Conservation (phyloP, 1,284 basidiomycete species). For the Rhodotorula sp. region DNA sequence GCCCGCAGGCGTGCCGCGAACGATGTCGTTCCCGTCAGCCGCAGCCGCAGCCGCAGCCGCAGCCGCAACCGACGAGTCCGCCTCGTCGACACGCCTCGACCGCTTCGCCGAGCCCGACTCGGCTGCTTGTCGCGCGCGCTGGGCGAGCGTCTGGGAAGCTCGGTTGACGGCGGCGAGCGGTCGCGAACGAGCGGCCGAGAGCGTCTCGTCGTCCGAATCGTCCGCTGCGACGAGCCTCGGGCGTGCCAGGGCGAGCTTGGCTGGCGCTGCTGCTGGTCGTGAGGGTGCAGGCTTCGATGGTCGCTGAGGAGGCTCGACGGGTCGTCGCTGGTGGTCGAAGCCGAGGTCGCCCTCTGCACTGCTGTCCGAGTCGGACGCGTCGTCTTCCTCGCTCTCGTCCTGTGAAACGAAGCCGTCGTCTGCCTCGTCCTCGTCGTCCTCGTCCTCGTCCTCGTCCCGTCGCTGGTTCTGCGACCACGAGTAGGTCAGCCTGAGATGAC, state of each 20-base stretch:
- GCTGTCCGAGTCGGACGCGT: slow-evolving; percentile 31
- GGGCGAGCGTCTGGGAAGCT: slow-evolving; percentile 37
- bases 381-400: slow-evolving; percentile 54
- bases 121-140: slow-evolving; percentile 30
- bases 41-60: neutral
- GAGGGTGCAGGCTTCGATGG: slow-evolving; percentile 21
- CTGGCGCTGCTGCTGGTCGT: neutral
- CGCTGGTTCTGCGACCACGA: slow-evolving; percentile 14
- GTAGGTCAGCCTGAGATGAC: neutral
- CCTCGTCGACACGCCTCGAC: slow-evolving; percentile 1
- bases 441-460: neutral
- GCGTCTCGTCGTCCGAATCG: slow-evolving; percentile 35
- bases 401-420: slow-evolving; percentile 39
- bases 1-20: slow-evolving; percentile 46
- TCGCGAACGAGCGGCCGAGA: slow-evolving; percentile 22
- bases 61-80: neutral
- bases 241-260: slow-evolving; percentile 27
- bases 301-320: slow-evolving; percentile 24
- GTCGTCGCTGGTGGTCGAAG: slow-evolving; percentile 45
- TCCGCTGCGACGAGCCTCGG: slow-evolving; percentile 35
- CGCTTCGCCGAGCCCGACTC: slow-evolving; percentile 16
- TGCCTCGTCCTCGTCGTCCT: slow-evolving; percentile 42
- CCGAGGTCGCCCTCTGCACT: slow-evolving; percentile 44
- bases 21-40: slow-evolving; percentile 23
- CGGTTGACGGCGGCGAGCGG: slow-evolving; percentile 25